Base-by-base conservation (phyloP, 2,329 filamentous ascomycete species). In the Aspergillus aculeatinus region DNA sequence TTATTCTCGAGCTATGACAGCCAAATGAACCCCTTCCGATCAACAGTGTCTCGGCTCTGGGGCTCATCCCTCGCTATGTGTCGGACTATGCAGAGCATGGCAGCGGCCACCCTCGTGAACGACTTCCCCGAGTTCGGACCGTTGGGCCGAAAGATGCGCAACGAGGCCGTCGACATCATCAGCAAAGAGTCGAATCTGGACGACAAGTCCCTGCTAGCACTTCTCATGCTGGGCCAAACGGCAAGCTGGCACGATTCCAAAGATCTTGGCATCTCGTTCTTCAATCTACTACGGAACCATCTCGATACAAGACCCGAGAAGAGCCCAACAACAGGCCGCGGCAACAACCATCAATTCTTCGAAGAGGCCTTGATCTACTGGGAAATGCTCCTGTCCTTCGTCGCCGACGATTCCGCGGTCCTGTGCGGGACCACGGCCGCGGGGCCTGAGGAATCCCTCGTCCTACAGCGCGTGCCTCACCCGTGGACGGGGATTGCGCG, bases 1-100 rank as follows among this genome's bases (percentile, higher is more conserved):
- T 73, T 87, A 10, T 87, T 86, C 69, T 88, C 85, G n/a, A 86
- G 83, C 60, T 88, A 86, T 65, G 86, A 88, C 70, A 86, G 85
- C 21, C 77, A 80, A 12, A 78, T 86, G 64, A 88, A 88, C 64
- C 84, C 85, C 0, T 87, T 87, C 64, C 77, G 85, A 42, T 83
- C 81, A 1, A 83, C 84, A 0, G 83, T 87, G 12, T 81, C 80
- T 4, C 81, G 81, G 23, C 76, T 86, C 2, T 87, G 84, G 80
- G 78, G 83, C 47, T 81, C 80, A n/a, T 86, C 83, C 0, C 76
- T 82, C 19, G 83, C 84, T 0, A 83, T 87, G 54, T 85, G 83
- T 66, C 85, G 83, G 51, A 84, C 84, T 2, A 85, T 87, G 50
- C 85, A 87, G 65, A 87, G 85, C 63, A 88, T 87, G 85, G 83